Evolutionary conservation across 495 filamentous ascomycete species (phyloP).

Genomic region (Sordaria brevicollis): DNA sequence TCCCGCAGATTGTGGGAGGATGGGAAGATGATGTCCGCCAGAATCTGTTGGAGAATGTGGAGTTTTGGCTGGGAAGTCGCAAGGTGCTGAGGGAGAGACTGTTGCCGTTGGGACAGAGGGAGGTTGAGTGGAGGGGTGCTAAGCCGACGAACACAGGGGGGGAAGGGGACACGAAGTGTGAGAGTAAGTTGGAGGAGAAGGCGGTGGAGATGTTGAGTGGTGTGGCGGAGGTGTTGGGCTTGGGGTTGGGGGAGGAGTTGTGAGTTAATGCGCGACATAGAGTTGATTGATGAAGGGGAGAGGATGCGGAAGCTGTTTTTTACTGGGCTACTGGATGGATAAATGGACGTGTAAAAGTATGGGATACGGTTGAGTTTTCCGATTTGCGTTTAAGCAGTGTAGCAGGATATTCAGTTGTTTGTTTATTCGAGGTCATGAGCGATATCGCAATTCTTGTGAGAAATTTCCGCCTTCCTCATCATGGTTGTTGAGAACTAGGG

Average conservation of each 20-base stretch:
- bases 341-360: background rate
- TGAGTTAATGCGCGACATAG: too few species aligned
- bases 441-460: too few species aligned
- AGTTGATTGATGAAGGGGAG: background rate
- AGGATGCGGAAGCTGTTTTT: background rate
- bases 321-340: background rate
- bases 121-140: constrained; percentile 55
- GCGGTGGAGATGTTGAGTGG: constrained; percentile 52
- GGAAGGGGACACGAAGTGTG: constrained; percentile 24
- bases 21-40: constrained; percentile 51
- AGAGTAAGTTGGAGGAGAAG: constrained; percentile 64
- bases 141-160: constrained; percentile 26
- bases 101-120: constrained; percentile 58
- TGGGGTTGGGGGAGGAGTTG: constrained; percentile 29
- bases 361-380: background rate
- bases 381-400: background rate
- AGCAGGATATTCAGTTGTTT: background rate
- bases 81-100: constrained; percentile 55
- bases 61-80: constrained; percentile 57
- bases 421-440: background rate
- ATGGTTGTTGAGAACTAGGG: too few species aligned
- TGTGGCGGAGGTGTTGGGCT: constrained; percentile 40
- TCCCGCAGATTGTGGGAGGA: constrained; percentile 49
- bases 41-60: constrained; percentile 62
- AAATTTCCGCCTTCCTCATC: too few species aligned